Evolutionary conservation across 1,139 yeast species (phyloP), one percentile per base, ranked within the genome.

Genomic region (Yamadazyma blattariae): DNA sequence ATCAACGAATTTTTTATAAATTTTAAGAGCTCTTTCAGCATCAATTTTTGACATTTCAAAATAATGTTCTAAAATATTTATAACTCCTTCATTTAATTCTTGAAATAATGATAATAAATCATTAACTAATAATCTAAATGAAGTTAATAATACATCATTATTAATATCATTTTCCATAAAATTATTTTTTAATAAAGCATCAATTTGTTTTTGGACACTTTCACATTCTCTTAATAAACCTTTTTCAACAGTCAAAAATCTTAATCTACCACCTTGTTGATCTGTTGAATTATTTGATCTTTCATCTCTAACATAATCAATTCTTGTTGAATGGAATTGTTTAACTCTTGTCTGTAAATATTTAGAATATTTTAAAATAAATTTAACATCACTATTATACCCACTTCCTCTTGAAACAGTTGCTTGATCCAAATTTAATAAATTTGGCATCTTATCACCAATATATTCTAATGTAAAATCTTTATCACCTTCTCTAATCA

Each of bases 41-140:
- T 92, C 96, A 25, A 68, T 67, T 47, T 77, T 79, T 25, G 90
- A 79, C 79, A 92, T 84, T 61, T 92, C 98, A 62, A 92, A 92
- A 60, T 87, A 92, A 55, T 92, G 95, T 56, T 92, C 97, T 46
- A 92, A 73, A 32, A 92, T 66, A 51, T 89, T 90, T 47, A 92
- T 90, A 25, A 92, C 96, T 20, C 97, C 97, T 63, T 92, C 97
- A 59, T 92, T 92, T 47, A 92, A 67, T 37, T 84, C 82, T 60
- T 92, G 97, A 61, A 88, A 94, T 29, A 92, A 64, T 1, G 88
- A 77, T 46, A 92, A 68, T 46, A 92, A 68, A 59, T 92, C 98
- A 52, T 85, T 85, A 9, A 90, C 96, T 36, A 92, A 71, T 57
- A 92, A 71, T 39, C 96, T 70, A 63, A 92, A 92, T 21, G 95